Evolutionary conservation across 2,329 filamentous ascomycete genomes (phyloP).

Genomic region (Microsporum audouinii): DNA sequence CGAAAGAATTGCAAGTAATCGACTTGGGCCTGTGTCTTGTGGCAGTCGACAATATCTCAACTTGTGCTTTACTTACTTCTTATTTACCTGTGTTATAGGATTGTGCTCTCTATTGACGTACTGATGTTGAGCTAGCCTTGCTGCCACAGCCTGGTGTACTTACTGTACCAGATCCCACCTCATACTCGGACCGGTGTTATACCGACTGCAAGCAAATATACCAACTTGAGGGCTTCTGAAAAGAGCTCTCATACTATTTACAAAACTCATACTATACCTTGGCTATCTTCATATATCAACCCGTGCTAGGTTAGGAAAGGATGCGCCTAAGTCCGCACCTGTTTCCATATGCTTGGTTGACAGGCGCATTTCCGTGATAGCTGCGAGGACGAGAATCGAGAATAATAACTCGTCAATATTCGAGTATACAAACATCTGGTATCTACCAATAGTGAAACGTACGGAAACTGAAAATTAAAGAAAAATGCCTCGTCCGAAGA

Average conservation of each 20-base stretch:
- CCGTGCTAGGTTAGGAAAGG: neutral
- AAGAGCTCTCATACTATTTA: neutral
- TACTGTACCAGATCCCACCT: neutral
- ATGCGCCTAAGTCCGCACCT: neutral
- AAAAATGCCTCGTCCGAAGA: slow-evolving; percentile 51
- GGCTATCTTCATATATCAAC: neutral
- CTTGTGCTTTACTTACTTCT: too few relatives aligned
- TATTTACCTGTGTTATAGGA: too few relatives aligned
- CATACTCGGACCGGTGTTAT: neutral
- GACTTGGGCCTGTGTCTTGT: neutral
- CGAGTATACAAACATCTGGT: too few relatives aligned
- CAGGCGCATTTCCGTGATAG: neutral
- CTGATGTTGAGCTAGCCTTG: neutral
- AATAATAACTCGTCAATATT: neutral
- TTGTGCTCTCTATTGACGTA: too few relatives aligned
- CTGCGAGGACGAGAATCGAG: neutral
- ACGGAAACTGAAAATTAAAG: neutral
- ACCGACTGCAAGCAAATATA: neutral
- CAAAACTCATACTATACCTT: neutral
- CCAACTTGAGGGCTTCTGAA: neutral
- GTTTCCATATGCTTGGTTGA: neutral
- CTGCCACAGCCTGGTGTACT: neutral
- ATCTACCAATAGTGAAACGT: neutral
- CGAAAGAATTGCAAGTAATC: neutral
- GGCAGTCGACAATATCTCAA: neutral